These are phyloP conservation scores for Populus trichocarpa DNA, from an alignment of 441 rosid genomes.

Conservation along the genomic window DNA sequence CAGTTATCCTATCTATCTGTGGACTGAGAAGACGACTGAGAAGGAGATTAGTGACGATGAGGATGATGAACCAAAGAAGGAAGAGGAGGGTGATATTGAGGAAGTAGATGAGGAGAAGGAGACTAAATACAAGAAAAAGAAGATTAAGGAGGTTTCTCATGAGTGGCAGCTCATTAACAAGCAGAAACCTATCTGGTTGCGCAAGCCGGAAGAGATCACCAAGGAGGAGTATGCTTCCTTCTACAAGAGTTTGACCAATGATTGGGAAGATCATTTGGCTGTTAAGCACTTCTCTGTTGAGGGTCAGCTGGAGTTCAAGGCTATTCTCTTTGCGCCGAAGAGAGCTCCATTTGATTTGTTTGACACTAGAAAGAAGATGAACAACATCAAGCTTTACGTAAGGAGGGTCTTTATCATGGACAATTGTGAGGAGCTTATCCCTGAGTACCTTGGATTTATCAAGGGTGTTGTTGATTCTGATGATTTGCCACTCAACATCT, in stretches of 20 bases:
- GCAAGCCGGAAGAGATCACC: slow-evolving; percentile 79
- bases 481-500: slow-evolving; percentile 86
- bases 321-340: slow-evolving; percentile 62
- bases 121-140: too few species aligned
- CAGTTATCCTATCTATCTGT: slow-evolving; percentile 79
- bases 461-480: slow-evolving; percentile 93
- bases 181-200: slow-evolving; percentile 93
- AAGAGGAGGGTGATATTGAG: slow-evolving; percentile 70
- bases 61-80: slow-evolving; percentile 60
- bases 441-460: slow-evolving; percentile 72
- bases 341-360: slow-evolving; percentile 85
- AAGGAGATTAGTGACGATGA: slow-evolving; percentile 87
- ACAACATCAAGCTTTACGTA: slow-evolving; percentile 88
- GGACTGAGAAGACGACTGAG: slow-evolving; percentile 94
- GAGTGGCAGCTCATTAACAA: slow-evolving; percentile 82
- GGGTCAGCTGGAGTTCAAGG: slow-evolving; percentile 68
- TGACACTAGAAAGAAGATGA: slow-evolving; percentile 79
- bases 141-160: slow-evolving; percentile 62
- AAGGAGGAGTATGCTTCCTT: slow-evolving; percentile 89
- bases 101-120: slow-evolving; percentile 63
- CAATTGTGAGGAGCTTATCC: slow-evolving; percentile 89
- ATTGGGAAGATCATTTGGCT: slow-evolving; percentile 89
- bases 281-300: slow-evolving; percentile 53
- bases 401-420: slow-evolving; percentile 92
- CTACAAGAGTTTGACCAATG: slow-evolving; percentile 89